These are phyloP conservation scores for Kwoniella mangroviensis DNA, from an alignment of 768 basidiomycete genomes.

Conservation along the genomic window DNA sequence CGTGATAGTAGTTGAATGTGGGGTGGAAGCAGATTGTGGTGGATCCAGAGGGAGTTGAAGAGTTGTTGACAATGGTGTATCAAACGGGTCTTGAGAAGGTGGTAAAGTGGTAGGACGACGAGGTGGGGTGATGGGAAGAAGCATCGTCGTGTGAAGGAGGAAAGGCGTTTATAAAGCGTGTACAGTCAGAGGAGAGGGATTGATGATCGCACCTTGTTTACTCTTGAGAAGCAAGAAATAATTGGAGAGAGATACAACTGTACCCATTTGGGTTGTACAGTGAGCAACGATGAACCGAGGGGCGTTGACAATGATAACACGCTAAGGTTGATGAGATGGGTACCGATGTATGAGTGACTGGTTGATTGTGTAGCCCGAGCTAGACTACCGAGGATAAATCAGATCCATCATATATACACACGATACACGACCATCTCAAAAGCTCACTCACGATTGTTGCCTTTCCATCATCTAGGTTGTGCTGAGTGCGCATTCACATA, in stretches of 20 bases:
- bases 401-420: background rate
- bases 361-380: background rate
- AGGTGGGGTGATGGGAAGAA: slow-evolving; percentile 9
- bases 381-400: background rate
- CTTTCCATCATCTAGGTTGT: background rate
- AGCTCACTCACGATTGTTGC: background rate
- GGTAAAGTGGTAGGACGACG: slow-evolving; percentile 9
- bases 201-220: slow-evolving; percentile 1
- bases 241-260: background rate
- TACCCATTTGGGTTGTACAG: background rate
- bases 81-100: slow-evolving; percentile 2
- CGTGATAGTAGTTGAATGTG: slow-evolving; percentile 1
- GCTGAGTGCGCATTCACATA: background rate
- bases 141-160: background rate
- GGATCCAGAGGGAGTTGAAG: background rate
- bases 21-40: background rate
- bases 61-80: background rate
- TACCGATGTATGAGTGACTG: background rate
- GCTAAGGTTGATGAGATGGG: background rate
- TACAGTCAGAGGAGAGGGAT: background rate
- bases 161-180: background rate
- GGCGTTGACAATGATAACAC: background rate
- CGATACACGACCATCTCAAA: background rate
- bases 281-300: background rate
- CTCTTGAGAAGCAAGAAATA: slow-evolving; percentile 6